These are phyloP conservation scores for Rutstroemia sydowiana DNA, from an alignment of 2,329 filamentous ascomycete species.

Conservation along the genomic window DNA sequence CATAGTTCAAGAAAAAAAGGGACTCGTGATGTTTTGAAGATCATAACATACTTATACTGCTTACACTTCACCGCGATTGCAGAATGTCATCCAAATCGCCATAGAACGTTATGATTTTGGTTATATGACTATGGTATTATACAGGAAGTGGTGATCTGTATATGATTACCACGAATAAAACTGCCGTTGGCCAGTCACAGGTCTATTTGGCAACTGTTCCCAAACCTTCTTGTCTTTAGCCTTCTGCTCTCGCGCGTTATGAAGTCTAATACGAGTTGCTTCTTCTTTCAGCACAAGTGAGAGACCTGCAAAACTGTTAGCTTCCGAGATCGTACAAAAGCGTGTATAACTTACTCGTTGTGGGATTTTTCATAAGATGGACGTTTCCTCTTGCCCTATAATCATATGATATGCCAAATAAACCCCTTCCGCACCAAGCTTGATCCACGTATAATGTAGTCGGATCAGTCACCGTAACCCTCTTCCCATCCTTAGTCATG, in stretches of 20 bases:
- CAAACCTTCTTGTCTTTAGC: slow-evolving; percentile 70
- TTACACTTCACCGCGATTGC: too few species aligned
- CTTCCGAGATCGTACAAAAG: neutral
- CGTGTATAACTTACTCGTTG: slow-evolving; percentile 56
- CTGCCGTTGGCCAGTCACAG: slow-evolving; percentile 74
- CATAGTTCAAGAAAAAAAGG: too few species aligned
- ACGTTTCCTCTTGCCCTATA: slow-evolving; percentile 70
- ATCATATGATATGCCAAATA: slow-evolving; percentile 50
- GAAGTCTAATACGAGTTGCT: slow-evolving; percentile 74
- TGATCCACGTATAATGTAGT: slow-evolving; percentile 85
- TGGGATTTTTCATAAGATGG: slow-evolving; percentile 60
- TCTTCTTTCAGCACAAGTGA: slow-evolving; percentile 87
- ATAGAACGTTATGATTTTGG: too few species aligned
- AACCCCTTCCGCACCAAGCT: slow-evolving; percentile 85
- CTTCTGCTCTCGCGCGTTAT: slow-evolving; percentile 71
- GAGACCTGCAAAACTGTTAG: slow-evolving; percentile 48
- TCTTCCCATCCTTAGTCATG: slow-evolving; percentile 66
- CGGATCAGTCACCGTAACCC: slow-evolving; percentile 62
- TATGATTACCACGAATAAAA: slow-evolving; percentile 80
- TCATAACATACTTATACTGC: too few species aligned
- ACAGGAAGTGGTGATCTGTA: neutral
- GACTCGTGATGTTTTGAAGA: too few species aligned
- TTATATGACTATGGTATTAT: too few species aligned
- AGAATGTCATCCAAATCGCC: too few species aligned
- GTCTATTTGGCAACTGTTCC: slow-evolving; percentile 81